These are phyloP conservation scores for Wickerhamomyces chambardii DNA, from an alignment of 805 yeast species.

Conservation along the genomic window DNA sequence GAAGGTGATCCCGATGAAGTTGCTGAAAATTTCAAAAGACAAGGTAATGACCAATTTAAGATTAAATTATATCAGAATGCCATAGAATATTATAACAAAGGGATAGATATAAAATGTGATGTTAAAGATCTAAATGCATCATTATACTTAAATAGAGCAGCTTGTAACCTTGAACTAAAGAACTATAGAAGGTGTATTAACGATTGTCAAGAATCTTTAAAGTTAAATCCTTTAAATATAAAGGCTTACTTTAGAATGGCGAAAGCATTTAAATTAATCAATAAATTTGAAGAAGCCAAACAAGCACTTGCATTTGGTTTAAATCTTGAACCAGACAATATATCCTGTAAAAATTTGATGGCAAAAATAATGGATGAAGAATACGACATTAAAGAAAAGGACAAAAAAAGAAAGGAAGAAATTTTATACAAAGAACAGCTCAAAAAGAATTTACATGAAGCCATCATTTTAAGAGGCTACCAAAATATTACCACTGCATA, in stretches of 20 bases:
- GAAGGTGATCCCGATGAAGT: constrained; percentile 95
- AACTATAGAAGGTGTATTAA: constrained; percentile 82
- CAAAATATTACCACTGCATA: constrained; percentile 36
- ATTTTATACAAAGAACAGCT: constrained; percentile 30
- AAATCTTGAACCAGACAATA: constrained; percentile 48
- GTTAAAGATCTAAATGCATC: constrained; percentile 48
- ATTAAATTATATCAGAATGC: constrained; percentile 69
- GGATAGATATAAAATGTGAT: constrained; percentile 61
- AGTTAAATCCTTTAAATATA: constrained; percentile 55
- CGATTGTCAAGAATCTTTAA: constrained; percentile 70
- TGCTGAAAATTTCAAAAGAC: constrained; percentile 82
- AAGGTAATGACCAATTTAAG: constrained; percentile 85
- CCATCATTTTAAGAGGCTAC: constrained; percentile 53
- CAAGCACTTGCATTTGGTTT: constrained; percentile 60
- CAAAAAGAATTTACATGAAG: constrained; percentile 39
- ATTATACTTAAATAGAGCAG: constrained; percentile 76
- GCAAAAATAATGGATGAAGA: constrained; percentile 31
- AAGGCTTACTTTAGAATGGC: constrained; percentile 87
- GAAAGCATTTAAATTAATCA: constrained; percentile 65
- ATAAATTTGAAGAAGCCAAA: constrained; percentile 61
- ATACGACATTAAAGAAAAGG: constrained; percentile 18
- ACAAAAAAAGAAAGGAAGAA: constrained; percentile 22
- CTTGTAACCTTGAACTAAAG: constrained; percentile 77
- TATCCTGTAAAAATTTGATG: constrained; percentile 39
- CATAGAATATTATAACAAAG: constrained; percentile 69